These are phyloP conservation scores for Parathielavia hyrcaniae DNA, from an alignment of 495 filamentous ascomycete species.

Conservation along the genomic window DNA sequence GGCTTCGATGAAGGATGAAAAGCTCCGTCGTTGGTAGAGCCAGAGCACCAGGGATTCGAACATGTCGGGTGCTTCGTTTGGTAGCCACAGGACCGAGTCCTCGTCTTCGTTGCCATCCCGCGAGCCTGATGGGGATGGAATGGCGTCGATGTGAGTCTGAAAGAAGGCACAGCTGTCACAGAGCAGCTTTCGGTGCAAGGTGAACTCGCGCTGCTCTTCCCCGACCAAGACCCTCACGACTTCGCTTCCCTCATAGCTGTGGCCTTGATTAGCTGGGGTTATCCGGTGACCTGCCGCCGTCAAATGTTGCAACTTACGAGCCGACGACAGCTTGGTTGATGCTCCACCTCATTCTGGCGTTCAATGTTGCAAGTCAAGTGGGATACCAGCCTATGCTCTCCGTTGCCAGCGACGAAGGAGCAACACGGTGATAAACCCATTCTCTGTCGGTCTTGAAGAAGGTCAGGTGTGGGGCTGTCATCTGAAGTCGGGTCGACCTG, in stretches of 20 bases:
- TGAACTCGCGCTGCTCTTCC: conserved; percentile 37
- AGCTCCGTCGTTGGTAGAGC: conserved; percentile 36
- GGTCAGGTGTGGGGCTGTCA: background rate
- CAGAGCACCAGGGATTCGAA: conserved; percentile 45
- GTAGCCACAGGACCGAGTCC: conserved; percentile 35
- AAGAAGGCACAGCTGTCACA: conserved; percentile 39
- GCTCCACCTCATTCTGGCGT: conserved; percentile 23
- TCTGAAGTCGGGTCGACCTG: conserved; percentile 8
- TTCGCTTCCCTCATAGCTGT: conserved; percentile 29
- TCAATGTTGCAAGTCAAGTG: background rate
- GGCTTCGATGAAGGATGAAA: conserved; percentile 36
- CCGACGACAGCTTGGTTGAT: conserved; percentile 14
- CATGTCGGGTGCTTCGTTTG: conserved; percentile 40
- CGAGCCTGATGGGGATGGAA: conserved; percentile 16
- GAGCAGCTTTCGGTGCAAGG: conserved; percentile 38
- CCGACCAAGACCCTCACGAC: conserved; percentile 41
- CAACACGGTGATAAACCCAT: background rate
- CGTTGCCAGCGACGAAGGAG: conserved; percentile 1
- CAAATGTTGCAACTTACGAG: conserved; percentile 19
- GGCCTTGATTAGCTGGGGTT: conserved; percentile 2
- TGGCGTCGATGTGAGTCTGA: conserved; percentile 34
- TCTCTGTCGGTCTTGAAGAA: background rate
- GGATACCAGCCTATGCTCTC: background rate
- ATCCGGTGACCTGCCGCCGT: background rate
- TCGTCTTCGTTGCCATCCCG: conserved; percentile 15